phyloP scores from a whole-genome alignment of 2,329 filamentous ascomycete genomes.

The Achaetomium macrosporum region DNA sequence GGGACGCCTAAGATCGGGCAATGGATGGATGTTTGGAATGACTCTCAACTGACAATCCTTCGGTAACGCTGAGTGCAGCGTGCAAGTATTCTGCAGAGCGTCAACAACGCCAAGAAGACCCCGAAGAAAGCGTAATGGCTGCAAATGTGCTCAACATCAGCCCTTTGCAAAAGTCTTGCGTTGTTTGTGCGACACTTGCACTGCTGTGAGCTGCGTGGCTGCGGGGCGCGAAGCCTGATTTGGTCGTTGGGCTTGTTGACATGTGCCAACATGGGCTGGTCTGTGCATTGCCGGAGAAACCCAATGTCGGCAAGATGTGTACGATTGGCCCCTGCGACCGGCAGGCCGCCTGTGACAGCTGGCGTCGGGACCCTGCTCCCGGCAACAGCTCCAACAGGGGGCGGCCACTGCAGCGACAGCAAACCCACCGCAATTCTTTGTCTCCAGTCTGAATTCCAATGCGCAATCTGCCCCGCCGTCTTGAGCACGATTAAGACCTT shows the following conservation, averaged over 20 bases:
- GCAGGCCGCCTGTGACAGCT: constrained; percentile 15
- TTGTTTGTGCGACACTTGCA: constrained; percentile 5
- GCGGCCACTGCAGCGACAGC: constrained; percentile 1
- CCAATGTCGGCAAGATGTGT: background rate
- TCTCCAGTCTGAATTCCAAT: too few relatives aligned
- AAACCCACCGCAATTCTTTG: background rate
- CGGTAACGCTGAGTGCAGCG: too few relatives aligned
- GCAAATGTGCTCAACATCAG: background rate
- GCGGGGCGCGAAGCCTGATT: constrained; percentile 13
- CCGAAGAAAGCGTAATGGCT: background rate
- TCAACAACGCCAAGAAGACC: background rate
- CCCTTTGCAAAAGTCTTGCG: background rate
- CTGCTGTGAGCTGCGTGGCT: constrained; percentile 1
- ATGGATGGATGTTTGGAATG: background rate
- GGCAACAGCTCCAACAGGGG: background rate
- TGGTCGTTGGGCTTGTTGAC: constrained; percentile 20
- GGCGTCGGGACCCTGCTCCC: background rate
- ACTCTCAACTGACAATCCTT: background rate
- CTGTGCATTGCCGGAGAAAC: constrained; percentile 24
- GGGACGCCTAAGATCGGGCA: background rate
- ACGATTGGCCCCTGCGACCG: constrained; percentile 9
- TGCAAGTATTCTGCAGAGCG: too few relatives aligned
- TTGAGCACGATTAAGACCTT: too few relatives aligned
- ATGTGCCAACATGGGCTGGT: constrained; percentile 15
- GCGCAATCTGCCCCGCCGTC: background rate